A percentile compares a stretch with the other conserved stretches of the same genome.
Conservation (phyloP, 2,329 filamentous ascomycete genomes). For the Talaromyces marneffei region DNA sequence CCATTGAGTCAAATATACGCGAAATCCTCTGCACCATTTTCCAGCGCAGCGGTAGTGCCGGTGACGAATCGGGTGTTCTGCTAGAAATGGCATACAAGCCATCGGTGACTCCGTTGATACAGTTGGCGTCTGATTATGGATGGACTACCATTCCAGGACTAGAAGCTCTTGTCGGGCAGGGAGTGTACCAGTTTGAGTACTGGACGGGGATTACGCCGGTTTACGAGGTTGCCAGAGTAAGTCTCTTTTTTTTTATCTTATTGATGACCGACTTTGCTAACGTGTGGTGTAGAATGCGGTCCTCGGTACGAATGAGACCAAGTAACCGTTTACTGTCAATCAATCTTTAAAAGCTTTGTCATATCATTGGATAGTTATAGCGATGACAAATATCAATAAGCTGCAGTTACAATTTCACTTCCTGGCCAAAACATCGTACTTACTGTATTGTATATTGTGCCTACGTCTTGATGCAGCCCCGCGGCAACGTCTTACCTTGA, state of each 20-base stretch:
- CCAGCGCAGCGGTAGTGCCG: constrained; percentile 29
- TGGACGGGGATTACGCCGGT: constrained; percentile 78
- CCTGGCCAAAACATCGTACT: not conserved
- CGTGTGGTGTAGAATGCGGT: constrained; percentile 22
- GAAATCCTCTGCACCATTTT: constrained; percentile 58
- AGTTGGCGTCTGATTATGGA: constrained; percentile 67
- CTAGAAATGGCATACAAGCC: constrained; percentile 98
- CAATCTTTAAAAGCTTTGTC: not conserved
- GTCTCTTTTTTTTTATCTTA: constrained; percentile 18
- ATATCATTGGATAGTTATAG: not conserved
- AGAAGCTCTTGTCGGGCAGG: constrained; percentile 85
- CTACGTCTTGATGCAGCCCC: not conserved
- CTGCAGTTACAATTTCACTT: not conserved
- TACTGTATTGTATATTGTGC: not conserved
- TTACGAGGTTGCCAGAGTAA: constrained; percentile 62
- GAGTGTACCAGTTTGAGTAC: constrained; percentile 72
- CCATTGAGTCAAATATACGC: constrained; percentile 67
- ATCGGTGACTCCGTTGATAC: constrained; percentile 73
- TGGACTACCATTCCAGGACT: constrained; percentile 83
- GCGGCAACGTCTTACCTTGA: not conserved
- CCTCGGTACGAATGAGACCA: constrained; percentile 18
- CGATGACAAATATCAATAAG: not conserved
- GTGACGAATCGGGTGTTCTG: constrained; percentile 53
- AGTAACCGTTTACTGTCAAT: not conserved
- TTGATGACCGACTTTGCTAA: constrained; percentile 4